Percentiles rank a stretch among this genome's conserved stretches.
Conservation (phyloP, 1,139 yeast species). For the Hanseniaspora gamundiae region DNA sequence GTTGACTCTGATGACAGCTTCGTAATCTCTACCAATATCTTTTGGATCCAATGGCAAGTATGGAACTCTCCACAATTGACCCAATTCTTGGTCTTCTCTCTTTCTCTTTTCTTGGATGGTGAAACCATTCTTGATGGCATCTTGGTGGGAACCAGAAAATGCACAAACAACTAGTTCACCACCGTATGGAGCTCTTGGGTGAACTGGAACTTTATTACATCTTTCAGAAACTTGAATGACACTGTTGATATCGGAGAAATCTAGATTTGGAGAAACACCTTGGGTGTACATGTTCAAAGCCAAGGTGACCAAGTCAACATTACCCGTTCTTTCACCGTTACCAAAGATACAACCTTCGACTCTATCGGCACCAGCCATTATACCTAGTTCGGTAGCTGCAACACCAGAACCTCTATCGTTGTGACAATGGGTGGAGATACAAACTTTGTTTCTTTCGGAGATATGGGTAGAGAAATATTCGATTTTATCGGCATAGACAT, state of each 20-base stretch:
- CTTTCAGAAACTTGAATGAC: conserved; percentile 81
- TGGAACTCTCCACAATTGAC: conserved; percentile 66
- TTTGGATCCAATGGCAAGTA: conserved; percentile 93
- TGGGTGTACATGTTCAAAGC: conserved; percentile 92
- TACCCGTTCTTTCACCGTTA: conserved; percentile 97
- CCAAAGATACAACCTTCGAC: conserved; percentile 97
- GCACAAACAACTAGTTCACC: conserved; percentile 96
- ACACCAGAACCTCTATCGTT: conserved; percentile 98
- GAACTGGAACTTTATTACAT: conserved; percentile 91
- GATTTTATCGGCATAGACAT: conserved; percentile 91
- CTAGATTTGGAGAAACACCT: conserved; percentile 77
- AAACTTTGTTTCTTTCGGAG: conserved; percentile 70
- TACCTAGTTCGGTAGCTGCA: conserved; percentile 91
- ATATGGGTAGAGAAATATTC: conserved; percentile 78
- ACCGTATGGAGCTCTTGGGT: conserved; percentile 91
- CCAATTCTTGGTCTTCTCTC: conserved; percentile 30
- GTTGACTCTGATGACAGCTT: conserved; percentile 94
- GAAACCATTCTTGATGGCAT: conserved; percentile 95
- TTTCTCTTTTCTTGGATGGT: conserved; percentile 40
- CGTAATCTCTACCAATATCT: conserved; percentile 93
- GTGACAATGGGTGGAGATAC: conserved; percentile 89
- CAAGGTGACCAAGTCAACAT: conserved; percentile 86
- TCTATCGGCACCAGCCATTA: conserved; percentile 93
- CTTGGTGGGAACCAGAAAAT: conserved; percentile 94
- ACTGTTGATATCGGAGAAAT: conserved; percentile 71